Conservation (phyloP, 2,329 filamentous ascomycete genomes). For the Piedraia hortae region DNA sequence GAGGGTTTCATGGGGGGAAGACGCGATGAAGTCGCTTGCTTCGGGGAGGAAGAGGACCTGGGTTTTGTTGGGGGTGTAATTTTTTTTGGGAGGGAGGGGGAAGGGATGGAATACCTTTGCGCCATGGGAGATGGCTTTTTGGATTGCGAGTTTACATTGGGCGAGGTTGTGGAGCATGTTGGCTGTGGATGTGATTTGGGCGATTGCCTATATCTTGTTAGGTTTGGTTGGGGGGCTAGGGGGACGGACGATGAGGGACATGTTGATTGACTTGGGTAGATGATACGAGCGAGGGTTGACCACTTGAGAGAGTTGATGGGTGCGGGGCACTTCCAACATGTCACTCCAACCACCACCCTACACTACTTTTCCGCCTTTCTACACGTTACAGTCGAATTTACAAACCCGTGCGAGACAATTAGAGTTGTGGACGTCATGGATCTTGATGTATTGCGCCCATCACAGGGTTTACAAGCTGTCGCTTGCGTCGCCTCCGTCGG, state of each 20-base stretch:
- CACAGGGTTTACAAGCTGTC: constrained; percentile 51
- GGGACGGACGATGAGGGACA: too few species aligned
- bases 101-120: constrained; percentile 34
- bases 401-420: constrained; percentile 50
- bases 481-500: constrained; percentile 25
- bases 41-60: constrained; percentile 74
- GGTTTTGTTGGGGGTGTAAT: constrained; percentile 2
- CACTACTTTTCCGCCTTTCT: constrained; percentile 64
- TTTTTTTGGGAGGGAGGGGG: neutral
- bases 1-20: constrained; percentile 37
- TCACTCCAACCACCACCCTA: too few species aligned
- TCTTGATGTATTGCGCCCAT: constrained; percentile 60
- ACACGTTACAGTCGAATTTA: constrained; percentile 50
- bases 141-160: constrained; percentile 45
- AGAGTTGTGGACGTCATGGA: constrained; percentile 59
- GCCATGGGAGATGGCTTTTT: constrained; percentile 44
- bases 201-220: constrained; percentile 37
- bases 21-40: constrained; percentile 67
- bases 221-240: neutral
- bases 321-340: constrained; percentile 15
- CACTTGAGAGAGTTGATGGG: too few species aligned
- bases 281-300: too few species aligned
- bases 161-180: constrained; percentile 52
- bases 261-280: too few species aligned
- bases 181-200: constrained; percentile 67